These are phyloP conservation scores for Plasmodium relictum DNA, from an alignment of 169 alveolate species.

Conservation along the genomic window DNA sequence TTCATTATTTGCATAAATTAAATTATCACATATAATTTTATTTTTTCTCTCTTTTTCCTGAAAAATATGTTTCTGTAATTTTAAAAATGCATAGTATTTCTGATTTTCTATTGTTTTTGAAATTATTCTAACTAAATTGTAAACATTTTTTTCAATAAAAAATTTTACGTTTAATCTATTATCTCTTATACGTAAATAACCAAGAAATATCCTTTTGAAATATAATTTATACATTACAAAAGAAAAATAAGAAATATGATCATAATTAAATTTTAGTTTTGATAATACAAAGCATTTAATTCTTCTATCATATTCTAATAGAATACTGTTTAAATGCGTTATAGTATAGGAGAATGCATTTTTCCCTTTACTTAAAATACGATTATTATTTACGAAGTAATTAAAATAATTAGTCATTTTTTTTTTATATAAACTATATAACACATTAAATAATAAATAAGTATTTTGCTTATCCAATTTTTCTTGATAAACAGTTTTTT, in stretches of 20 bases:
- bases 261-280: slow-evolving; percentile 39
- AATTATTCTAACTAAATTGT: background rate
- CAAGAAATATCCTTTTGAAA: slow-evolving; percentile 26
- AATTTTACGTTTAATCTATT: slow-evolving; percentile 9
- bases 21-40: slow-evolving; percentile 19
- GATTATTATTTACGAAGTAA: slow-evolving; percentile 22
- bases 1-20: slow-evolving; percentile 56
- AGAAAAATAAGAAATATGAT: slow-evolving; percentile 38
- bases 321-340: slow-evolving; percentile 37
- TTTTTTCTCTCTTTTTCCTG: slow-evolving; percentile 26
- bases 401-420: slow-evolving; percentile 34
- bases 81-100: slow-evolving; percentile 46
- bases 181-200: slow-evolving; percentile 50
- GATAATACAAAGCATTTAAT: slow-evolving; percentile 11
- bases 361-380: slow-evolving; percentile 31
- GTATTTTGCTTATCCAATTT: slow-evolving; percentile 16
- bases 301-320: slow-evolving; percentile 35
- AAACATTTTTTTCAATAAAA: slow-evolving; percentile 42
- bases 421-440: slow-evolving; percentile 28
- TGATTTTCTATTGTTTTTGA: slow-evolving; percentile 20
- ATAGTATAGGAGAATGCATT: slow-evolving; percentile 38
- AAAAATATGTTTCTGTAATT: slow-evolving; percentile 49
- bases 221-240: slow-evolving; percentile 47
- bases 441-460: slow-evolving; percentile 11
- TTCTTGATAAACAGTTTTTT: slow-evolving; percentile 47